Conservation (phyloP, 495 filamentous ascomycete genomes). For the Aspergillus ostianus region DNA sequence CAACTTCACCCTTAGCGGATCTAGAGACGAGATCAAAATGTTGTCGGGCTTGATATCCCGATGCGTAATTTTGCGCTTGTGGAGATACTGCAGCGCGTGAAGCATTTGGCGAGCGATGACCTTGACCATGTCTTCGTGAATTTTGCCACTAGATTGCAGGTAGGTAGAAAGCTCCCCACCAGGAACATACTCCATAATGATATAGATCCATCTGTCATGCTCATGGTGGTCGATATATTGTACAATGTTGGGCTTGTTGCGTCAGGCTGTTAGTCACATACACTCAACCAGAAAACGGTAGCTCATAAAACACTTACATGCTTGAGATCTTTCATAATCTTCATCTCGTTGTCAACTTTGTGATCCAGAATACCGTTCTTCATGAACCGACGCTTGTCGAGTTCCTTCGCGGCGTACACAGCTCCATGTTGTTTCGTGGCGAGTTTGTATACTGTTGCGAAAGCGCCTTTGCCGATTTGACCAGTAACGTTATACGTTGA, state of each 20-base stretch:
- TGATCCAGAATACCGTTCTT: slow-evolving; percentile 81
- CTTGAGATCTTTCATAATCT: slow-evolving; percentile 78
- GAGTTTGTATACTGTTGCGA: slow-evolving; percentile 86
- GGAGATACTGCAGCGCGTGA: slow-evolving; percentile 81
- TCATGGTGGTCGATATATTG: slow-evolving; percentile 84
- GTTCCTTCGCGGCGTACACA: slow-evolving; percentile 84
- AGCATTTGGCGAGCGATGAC: slow-evolving; percentile 75
- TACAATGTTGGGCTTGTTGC: slow-evolving; percentile 76
- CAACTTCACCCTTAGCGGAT: slow-evolving; percentile 81
- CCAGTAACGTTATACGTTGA: slow-evolving; percentile 77
- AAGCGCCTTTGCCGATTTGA: slow-evolving; percentile 85
- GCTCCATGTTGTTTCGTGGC: slow-evolving; percentile 75
- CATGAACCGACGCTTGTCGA: slow-evolving; percentile 85
- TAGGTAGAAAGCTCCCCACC: slow-evolving; percentile 80
- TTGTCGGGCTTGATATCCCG: slow-evolving; percentile 98
- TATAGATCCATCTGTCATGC: slow-evolving; percentile 73
- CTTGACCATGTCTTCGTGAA: slow-evolving; percentile 67
- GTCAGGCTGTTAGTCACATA: slow-evolving; percentile 11
- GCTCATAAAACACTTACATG: slow-evolving; percentile 60
- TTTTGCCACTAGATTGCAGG: slow-evolving; percentile 54
- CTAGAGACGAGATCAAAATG: slow-evolving; percentile 71
- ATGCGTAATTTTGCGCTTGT: slow-evolving; percentile 84
- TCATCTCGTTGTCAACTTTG: slow-evolving; percentile 92
- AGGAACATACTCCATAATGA: slow-evolving; percentile 94
- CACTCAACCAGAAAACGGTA: not conserved